Conservation (phyloP, 805 yeast genomes). For the Spencermartinsiella europaea region DNA sequence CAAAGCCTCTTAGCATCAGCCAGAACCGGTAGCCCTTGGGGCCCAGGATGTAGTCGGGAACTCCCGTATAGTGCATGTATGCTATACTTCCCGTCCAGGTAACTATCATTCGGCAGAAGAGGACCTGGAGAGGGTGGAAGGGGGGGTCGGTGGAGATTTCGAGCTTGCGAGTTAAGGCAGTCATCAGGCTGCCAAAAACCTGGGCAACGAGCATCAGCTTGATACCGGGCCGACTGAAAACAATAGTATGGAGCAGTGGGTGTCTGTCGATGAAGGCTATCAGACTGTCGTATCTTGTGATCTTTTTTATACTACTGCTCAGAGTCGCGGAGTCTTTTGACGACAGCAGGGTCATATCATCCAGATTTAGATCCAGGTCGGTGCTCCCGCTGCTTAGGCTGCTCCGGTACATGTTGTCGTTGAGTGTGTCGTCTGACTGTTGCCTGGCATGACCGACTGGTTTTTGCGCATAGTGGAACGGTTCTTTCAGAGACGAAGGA, state of each 20-base stretch:
- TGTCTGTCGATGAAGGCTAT: too few relatives aligned
- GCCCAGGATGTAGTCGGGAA: constrained; percentile 65
- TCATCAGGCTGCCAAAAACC: constrained; percentile 72
- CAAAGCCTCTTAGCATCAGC: constrained; percentile 56
- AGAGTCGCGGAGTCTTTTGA: too few relatives aligned
- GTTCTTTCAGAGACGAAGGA: background rate
- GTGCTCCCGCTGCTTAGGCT: background rate
- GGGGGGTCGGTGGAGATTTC: constrained; percentile 63
- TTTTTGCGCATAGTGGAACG: background rate
- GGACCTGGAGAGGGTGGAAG: constrained; percentile 72
- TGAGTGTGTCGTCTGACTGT: background rate
- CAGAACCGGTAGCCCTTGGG: constrained; percentile 51
- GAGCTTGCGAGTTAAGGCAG: constrained; percentile 66
- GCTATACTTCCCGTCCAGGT: constrained; percentile 56
- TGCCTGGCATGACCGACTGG: background rate
- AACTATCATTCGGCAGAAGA: constrained; percentile 69
- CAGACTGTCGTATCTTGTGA: too few relatives aligned
- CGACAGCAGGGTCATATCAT: too few relatives aligned
- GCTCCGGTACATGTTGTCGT: too few relatives aligned
- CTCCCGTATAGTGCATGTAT: constrained; percentile 49
- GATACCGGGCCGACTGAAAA: constrained; percentile 44
- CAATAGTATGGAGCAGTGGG: background rate
- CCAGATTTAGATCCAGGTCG: background rate
- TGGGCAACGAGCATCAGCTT: constrained; percentile 56
- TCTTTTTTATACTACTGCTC: too few relatives aligned